A percentile compares a stretch with the other conserved stretches of the same genome.
Evolutionary conservation across 352 stramenopile genomes (phyloP).

Genomic region (Phytophthora nicotianae): DNA sequence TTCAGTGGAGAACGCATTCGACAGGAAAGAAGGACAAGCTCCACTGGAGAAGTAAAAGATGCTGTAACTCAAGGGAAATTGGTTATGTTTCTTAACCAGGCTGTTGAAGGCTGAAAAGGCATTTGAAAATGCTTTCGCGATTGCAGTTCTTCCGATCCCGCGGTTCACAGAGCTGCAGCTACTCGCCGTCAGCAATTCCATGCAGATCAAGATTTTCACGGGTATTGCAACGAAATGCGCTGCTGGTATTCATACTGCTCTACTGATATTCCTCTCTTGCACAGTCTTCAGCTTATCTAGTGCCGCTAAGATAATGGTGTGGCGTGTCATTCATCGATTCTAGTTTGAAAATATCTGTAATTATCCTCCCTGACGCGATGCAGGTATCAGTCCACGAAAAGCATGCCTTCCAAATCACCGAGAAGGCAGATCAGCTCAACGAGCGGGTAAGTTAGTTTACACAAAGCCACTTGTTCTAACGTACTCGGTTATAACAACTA

Average conservation of each 20-base stretch:
- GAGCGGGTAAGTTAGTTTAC: constrained; percentile 33
- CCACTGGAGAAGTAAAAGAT: background rate
- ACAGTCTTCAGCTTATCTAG: constrained; percentile 41
- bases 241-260: background rate
- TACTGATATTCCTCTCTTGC: constrained; percentile 2
- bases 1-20: constrained; percentile 44
- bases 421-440: constrained; percentile 50
- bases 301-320: constrained; percentile 59
- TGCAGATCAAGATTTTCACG: constrained; percentile 55
- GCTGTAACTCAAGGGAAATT: background rate
- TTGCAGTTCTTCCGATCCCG: constrained; percentile 53
- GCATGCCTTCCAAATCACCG: constrained; percentile 46
- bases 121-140: constrained; percentile 60
- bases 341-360: background rate
- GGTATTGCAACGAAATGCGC: constrained; percentile 25
- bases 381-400: constrained; percentile 68
- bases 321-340: background rate
- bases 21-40: constrained; percentile 34
- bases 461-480: background rate
- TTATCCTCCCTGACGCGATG: background rate
- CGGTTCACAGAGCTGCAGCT: constrained; percentile 54
- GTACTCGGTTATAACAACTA: background rate
- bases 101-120: constrained; percentile 62
- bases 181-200: constrained; percentile 40
- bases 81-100: constrained; percentile 20